Base-by-base conservation (phyloP, 116 monocot species). In the Thalassia testudinum region DNA sequence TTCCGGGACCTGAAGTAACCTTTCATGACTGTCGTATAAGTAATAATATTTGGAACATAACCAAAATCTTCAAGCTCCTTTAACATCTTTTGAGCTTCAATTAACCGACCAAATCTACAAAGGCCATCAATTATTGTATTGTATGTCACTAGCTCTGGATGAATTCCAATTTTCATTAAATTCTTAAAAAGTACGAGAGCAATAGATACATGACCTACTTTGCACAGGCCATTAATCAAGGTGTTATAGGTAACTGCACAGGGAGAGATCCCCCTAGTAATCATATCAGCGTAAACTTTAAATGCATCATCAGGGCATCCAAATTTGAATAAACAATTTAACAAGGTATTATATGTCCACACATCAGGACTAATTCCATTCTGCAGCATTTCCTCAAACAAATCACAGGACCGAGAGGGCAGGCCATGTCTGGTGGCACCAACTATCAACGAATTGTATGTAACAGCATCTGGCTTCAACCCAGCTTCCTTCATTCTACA, bases 81-180 rank as follows among this genome's bases (percentile, higher is more conserved):
- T 22, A 79, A 70, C 30, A 89, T 60, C 40, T 56, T 67, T 52
- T 70, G 72, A 24, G 79, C 90, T 25, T 68, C 67, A 52, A 60
- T 49, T 38, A 72, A 5, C 59, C 53, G 67, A 8, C 85, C 72
- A 52, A 62, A 71, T 59, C 75, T 89, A 56, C 82, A 85, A 21
- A 99, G 73, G 20, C 97, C 90, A 49, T 85, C 68, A 30, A 99
- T 76, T 12, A 90, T 50, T n/a, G 72, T 77, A 57, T 99, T 99
- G 53, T 80, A 99, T 49, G 80, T 80, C 37, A 73, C 73, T 12
- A 99, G 23, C 14, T 69, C 73, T 24, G 75, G 62, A 44, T 67
- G 58, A 64, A 82, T 69, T 45, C 85, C 85, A 49, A 26, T 23
- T n/a, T 47, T 74, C 47, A 68, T 50, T 34, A 85, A 52, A 52